A percentile compares a stretch with the other conserved stretches of the same genome.
Evolutionary conservation across 768 basidiomycete species (phyloP).

Genomic region (Leccinum barrowsii): DNA sequence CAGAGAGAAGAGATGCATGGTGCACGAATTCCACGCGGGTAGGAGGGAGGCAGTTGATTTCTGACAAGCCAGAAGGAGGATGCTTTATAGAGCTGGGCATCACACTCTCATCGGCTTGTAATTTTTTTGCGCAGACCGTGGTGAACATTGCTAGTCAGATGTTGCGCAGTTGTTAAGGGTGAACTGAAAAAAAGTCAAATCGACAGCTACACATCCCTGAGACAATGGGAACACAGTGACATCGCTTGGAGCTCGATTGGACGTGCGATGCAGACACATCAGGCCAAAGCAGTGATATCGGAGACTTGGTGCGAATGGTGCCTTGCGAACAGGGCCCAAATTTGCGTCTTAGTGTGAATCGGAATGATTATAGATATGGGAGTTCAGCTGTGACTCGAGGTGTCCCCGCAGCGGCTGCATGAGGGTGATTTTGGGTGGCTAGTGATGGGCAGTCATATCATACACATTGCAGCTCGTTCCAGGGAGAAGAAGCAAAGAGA

Average conservation of each 20-base stretch:
- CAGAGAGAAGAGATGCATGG: conserved; percentile 6
- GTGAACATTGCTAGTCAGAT: not conserved
- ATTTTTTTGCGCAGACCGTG: not conserved
- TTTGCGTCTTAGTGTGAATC: not conserved
- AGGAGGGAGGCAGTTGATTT: conserved; percentile 1
- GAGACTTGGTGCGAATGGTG: not conserved
- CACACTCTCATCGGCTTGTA: not conserved
- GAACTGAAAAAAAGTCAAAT: not conserved
- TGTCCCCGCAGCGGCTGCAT: not conserved
- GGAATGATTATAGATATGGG: not conserved
- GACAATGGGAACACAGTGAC: conserved; percentile 3
- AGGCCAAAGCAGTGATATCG: not conserved
- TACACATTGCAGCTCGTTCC: not conserved
- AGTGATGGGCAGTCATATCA: not conserved
- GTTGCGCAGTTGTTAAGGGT: not conserved
- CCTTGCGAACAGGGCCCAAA: not conserved
- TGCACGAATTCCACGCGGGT: not conserved
- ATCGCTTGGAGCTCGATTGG: not conserved
- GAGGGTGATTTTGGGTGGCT: not conserved
- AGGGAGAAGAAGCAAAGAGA: not conserved
- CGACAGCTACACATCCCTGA: not conserved
- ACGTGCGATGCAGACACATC: not conserved
- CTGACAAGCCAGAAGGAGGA: not conserved
- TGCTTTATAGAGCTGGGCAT: conserved; percentile 2
- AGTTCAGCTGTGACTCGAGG: not conserved